Percentiles rank a stretch among this genome's conserved stretches.
These are phyloP conservation scores for Alternaria longipes DNA, from an alignment of 2,329 filamentous ascomycete genomes.

Conservation along the genomic window DNA sequence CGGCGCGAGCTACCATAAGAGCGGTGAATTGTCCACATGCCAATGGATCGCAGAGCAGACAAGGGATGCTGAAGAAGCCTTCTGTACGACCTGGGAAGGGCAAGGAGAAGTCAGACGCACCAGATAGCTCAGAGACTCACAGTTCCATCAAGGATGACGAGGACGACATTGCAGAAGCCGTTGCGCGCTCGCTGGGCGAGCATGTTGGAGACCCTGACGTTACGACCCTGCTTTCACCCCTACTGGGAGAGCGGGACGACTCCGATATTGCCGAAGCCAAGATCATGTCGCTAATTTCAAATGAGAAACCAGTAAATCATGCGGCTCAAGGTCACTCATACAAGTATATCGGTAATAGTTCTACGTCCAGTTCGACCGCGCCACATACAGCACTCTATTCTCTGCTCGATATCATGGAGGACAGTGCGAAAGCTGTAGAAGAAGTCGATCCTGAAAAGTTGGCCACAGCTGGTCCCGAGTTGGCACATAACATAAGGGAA, in stretches of 20 bases:
- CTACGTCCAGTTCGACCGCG: neutral
- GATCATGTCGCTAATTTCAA: neutral
- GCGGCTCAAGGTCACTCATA: neutral
- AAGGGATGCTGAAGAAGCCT: neutral
- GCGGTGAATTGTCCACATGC: neutral
- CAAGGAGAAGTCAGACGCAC: neutral
- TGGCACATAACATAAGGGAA: neutral
- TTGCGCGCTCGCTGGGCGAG: slow-evolving; percentile 10
- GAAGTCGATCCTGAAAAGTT: neutral
- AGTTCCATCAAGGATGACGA: neutral
- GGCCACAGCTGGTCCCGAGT: neutral
- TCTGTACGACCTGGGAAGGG: neutral
- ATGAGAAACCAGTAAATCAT: neutral
- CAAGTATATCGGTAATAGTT: neutral
- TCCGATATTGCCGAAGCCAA: slow-evolving; percentile 6
- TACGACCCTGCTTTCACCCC: neutral
- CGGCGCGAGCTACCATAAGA: neutral
- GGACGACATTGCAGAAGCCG: slow-evolving; percentile 13
- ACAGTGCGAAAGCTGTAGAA: neutral
- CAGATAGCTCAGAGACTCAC: neutral
- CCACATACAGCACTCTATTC: slow-evolving; percentile 1
- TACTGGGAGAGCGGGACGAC: neutral
- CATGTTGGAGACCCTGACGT: neutral
- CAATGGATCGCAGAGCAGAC: neutral
- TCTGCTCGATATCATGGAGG: slow-evolving; percentile 1